Base-by-base conservation (phyloP, 129 eudicot genomes). In the Scalesia atractyloides region DNA sequence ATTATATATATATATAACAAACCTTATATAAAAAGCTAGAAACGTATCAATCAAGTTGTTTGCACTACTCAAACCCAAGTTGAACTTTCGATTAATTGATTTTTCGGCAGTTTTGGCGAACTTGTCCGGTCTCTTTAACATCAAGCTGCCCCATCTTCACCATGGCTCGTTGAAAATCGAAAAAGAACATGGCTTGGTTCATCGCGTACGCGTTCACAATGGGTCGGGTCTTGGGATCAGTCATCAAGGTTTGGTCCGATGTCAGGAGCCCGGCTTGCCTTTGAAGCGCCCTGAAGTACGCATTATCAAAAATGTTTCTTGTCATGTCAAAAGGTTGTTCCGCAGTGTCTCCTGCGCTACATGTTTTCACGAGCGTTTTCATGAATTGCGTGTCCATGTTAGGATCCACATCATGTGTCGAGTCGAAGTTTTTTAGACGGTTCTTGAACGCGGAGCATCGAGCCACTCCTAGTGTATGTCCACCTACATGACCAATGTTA, bases 391-490 rank as follows among this genome's bases (percentile, higher is more conserved):
- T 46, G 66, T 90, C 88, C 0, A 94, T 26, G 49, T 48, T 86
- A 7, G 98, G 98, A 56, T 92, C 98, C 51, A 78, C 82, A 11
- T 89, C 83, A 22, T 91, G 80, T 9, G 86, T 89, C 9, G 91
- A 60, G 75, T 87, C 96, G 39, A 89, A 84, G 69, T 72, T 87
- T 41, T 81, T 82, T 64, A 94, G 56, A 41, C 99, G 76, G 76
- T 77, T 75, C 83, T 94, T 94, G 89, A 94, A 94, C 4, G 99
- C 86, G 26, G 97, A 77, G 49, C 99, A 94, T 65, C 97, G 90
- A 44, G 99, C 97, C 75, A 86, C 94, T 76, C 99, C 99, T 15
- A 94, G 84, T 9, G 99, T 94, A 68, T 94, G 99, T 24, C 85
- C 99, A 64, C 99, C 99, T 91, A 46, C 64, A 49, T 17, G 20